phyloP scores from a whole-genome alignment of 2,329 filamentous ascomycete genomes.

The Xylariaceae sp. region DNA sequence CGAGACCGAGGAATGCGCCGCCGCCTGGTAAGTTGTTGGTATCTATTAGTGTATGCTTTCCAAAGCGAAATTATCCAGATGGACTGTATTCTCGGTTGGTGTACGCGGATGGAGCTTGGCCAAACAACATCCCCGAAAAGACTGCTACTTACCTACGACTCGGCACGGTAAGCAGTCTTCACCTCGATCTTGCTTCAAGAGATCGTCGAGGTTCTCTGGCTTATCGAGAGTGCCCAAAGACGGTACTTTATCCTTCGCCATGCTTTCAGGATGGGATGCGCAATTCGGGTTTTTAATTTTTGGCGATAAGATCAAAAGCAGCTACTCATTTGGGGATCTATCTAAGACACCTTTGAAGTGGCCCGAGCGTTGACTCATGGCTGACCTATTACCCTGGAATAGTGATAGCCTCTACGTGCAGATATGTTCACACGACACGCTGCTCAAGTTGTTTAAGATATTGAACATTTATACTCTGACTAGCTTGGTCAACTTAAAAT shows the following conservation, averaged over 20 bases:
- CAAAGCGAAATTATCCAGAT: too few relatives aligned
- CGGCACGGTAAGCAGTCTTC: constrained; percentile 75
- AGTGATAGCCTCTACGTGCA: too few relatives aligned
- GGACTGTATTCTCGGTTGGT: too few relatives aligned
- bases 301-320: constrained; percentile 3
- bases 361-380: constrained; percentile 11
- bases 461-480: too few relatives aligned
- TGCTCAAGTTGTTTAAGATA: too few relatives aligned
- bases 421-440: too few relatives aligned
- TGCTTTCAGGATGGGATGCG: constrained; percentile 30
- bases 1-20: constrained; percentile 76
- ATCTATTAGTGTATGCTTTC: constrained; percentile 12
- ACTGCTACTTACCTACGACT: constrained; percentile 65
- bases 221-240: constrained; percentile 60
- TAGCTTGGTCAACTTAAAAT: too few relatives aligned
- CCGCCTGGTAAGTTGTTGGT: constrained; percentile 60
- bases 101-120: not conserved
- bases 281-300: not conserved
- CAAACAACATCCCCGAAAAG: not conserved
- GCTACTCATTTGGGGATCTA: too few relatives aligned
- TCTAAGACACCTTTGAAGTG: constrained; percentile 2
- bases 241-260: constrained; percentile 57
- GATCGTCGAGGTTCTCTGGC: constrained; percentile 65
- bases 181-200: constrained; percentile 60
- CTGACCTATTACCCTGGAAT: too few relatives aligned